Base-by-base conservation (phyloP, 805 yeast genomes). In the Isabelozyma heimii region DNA sequence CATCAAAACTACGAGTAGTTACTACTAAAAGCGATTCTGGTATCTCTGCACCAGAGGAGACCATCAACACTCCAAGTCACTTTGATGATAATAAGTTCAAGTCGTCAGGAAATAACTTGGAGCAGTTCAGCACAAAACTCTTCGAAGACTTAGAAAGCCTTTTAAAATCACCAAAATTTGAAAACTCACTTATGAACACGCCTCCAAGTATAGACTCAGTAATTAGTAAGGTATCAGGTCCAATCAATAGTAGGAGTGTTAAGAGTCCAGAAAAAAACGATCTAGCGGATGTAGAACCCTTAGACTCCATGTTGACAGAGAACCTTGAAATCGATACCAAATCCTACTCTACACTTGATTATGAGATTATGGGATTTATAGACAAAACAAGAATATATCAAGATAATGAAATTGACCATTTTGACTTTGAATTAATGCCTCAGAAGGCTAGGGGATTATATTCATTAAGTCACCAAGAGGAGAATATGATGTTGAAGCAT, bases 401-500 rank as follows among this genome's bases (percentile, higher is more conserved):
- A 27, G 8, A 26, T 40, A 46, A 24, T 12, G 46, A 24, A n/a
- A 20, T 15, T 2, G 38, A 46, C 8, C 15, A 26, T 15, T 28
- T 10, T 17, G 35, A 42, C 27, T 37, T 14, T 41, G 35, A 26
- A 24, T 37, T 15, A 9, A 16, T 43, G 37, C 17, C 43, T 33
- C n/a, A n/a, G 10, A 16, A 16, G 10, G n/a, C 42, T 17, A 14
- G 20, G 9, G 20, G 40, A 15, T 47, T 61, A 10, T 49, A 50
- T 20, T 47, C 58, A 14, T 52, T 71, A 47, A 58, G 77, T 6
- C 70, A 73, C 41, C 60, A 72, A 24, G 83, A 81, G 49, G 85
- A 81, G 52, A 79, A 78, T 48, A 74, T 72, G 69, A 77, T 81
- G 73, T 55, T 81, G 49, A 76, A 74, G 51, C 85, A 81, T 59